These are phyloP conservation scores for Salvia splendens DNA, from an alignment of 257 asterid genomes.

Conservation along the genomic window DNA sequence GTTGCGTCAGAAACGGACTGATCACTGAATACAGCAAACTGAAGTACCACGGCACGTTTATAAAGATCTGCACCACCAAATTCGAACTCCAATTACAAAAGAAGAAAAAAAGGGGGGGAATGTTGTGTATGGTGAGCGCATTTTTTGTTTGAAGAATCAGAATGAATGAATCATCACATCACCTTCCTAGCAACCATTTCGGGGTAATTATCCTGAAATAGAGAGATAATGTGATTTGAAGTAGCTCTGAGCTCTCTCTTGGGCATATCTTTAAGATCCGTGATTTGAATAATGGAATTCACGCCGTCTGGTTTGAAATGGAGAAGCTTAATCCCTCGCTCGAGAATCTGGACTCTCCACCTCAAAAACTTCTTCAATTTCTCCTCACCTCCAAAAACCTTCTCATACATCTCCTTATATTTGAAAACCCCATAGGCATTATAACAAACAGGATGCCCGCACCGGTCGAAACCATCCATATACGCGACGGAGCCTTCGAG, in stretches of 20 bases:
- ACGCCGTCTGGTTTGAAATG: slow-evolving; percentile 82
- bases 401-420: slow-evolving; percentile 66
- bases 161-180: too few relatives aligned
- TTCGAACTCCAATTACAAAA: not conserved
- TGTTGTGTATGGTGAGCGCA: too few relatives aligned
- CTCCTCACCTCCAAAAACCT: slow-evolving; percentile 56
- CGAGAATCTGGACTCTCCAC: slow-evolving; percentile 48
- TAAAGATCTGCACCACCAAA: slow-evolving; percentile 54
- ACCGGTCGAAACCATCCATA: slow-evolving; percentile 62
- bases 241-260: too few relatives aligned
- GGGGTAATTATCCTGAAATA: not conserved
- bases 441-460: slow-evolving; percentile 84
- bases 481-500: slow-evolving; percentile 78
- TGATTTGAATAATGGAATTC: slow-evolving; percentile 54
- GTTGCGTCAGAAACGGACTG: slow-evolving; percentile 90
- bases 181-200: slow-evolving; percentile 60
- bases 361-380: slow-evolving; percentile 37
- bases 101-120: not conserved
- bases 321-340: slow-evolving; percentile 58
- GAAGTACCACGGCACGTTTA: slow-evolving; percentile 96
- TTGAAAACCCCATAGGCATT: slow-evolving; percentile 86
- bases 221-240: fast-evolving
- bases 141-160: too few relatives aligned
- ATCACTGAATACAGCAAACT: slow-evolving; percentile 86
- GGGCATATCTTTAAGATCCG: slow-evolving; percentile 70